A percentile compares a stretch with the other conserved stretches of the same genome.
phyloP scores from a whole-genome alignment of 2,329 filamentous ascomycete genomes.

The Dendryphion nanum region DNA sequence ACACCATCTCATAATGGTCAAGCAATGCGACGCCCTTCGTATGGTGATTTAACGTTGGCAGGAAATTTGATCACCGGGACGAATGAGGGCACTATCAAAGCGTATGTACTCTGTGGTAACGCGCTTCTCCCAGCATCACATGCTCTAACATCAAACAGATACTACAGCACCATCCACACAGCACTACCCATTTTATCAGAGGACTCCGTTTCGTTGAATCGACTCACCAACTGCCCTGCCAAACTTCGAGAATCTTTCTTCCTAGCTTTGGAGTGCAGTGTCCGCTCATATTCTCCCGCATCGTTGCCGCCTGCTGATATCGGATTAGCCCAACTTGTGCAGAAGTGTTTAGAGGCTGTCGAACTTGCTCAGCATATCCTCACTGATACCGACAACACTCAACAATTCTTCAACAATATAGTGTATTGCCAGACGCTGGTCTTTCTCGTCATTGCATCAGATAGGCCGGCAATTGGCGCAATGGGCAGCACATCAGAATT shows the following conservation, averaged over 20 bases:
- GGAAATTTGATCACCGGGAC: constrained; percentile 34
- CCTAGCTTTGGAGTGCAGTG: constrained; percentile 30
- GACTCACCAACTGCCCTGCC: constrained; percentile 32
- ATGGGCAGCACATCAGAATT: constrained; percentile 29
- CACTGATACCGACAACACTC: constrained; percentile 23
- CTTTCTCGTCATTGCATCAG: constrained; percentile 32
- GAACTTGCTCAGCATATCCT: constrained; percentile 29
- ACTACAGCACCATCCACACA: constrained; percentile 36
- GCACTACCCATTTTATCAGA: constrained; percentile 34
- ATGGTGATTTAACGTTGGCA: constrained; percentile 33
- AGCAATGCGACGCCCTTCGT: constrained; percentile 28
- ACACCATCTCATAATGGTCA: constrained; percentile 23
- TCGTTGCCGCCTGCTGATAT: constrained; percentile 25
- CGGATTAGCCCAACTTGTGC: constrained; percentile 25
- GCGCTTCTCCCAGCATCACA: background rate
- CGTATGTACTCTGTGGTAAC: constrained; percentile 18
- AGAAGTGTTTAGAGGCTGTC: constrained; percentile 26
- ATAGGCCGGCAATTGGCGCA: constrained; percentile 26
- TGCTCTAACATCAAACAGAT: constrained; percentile 16
- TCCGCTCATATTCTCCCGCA: constrained; percentile 31
- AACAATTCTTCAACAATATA: constrained; percentile 31
- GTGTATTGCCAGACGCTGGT: constrained; percentile 34
- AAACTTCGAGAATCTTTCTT: constrained; percentile 39
- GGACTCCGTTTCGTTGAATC: constrained; percentile 31
- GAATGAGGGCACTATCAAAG: constrained; percentile 35